phyloP scores from a whole-genome alignment of 495 filamentous ascomycete genomes.

The Neurospora sp. region DNA sequence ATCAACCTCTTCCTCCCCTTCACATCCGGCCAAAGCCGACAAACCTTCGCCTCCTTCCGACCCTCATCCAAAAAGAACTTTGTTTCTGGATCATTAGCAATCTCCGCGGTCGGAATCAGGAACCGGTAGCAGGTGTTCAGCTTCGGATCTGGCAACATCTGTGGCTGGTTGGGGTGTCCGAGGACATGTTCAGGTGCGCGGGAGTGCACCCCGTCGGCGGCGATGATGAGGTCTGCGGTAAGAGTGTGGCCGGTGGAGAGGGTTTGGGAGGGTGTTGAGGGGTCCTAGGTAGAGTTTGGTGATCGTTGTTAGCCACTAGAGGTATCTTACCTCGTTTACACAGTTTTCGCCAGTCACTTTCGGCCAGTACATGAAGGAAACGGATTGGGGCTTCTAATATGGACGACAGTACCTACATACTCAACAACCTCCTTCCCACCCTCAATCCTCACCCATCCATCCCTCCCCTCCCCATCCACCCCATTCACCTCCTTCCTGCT shows the following conservation, averaged over 20 bases:
- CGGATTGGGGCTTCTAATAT: too few relatives aligned
- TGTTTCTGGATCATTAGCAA: slow-evolving; percentile 26
- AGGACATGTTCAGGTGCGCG: slow-evolving; percentile 15
- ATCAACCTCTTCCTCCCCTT: slow-evolving; percentile 23
- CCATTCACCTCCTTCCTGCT: too few relatives aligned
- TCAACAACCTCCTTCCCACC: too few relatives aligned
- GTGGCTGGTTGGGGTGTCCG: slow-evolving; percentile 10
- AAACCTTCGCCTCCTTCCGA: slow-evolving; percentile 11
- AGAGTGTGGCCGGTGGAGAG: slow-evolving; percentile 7
- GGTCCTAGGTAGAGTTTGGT: not conserved
- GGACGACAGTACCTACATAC: too few relatives aligned
- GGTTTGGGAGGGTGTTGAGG: slow-evolving; percentile 26
- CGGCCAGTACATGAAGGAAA: too few relatives aligned
- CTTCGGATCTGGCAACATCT: slow-evolving; percentile 11
- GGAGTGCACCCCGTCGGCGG: slow-evolving; percentile 41
- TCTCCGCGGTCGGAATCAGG: slow-evolving; percentile 27
- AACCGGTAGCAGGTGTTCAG: slow-evolving; percentile 34
- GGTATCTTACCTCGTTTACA: too few relatives aligned
- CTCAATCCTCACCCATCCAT: too few relatives aligned
- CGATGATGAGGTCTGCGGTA: slow-evolving; percentile 34
- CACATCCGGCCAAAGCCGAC: slow-evolving; percentile 17
- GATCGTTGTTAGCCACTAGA: too few relatives aligned
- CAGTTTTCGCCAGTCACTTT: too few relatives aligned
- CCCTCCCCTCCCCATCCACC: too few relatives aligned
- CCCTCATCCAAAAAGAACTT: slow-evolving; percentile 11